Percentiles rank a stretch among this genome's conserved stretches.
phyloP scores from a whole-genome alignment of 2,329 filamentous ascomycete species.

The Fusarium mundagurra region DNA sequence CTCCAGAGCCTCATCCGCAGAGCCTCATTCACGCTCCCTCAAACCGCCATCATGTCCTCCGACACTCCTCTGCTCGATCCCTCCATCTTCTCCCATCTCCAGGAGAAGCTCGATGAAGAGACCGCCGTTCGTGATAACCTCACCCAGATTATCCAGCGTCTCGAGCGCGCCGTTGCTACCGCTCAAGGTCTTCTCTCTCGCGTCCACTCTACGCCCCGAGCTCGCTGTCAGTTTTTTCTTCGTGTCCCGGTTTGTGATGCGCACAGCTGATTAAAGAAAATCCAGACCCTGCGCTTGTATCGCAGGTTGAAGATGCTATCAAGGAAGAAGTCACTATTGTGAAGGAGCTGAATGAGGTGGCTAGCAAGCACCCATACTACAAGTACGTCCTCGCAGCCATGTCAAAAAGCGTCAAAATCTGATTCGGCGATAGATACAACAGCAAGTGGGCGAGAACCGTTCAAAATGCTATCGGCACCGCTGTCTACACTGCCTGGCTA shows the following conservation, averaged over 20 bases:
- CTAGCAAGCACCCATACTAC: slow-evolving; percentile 93
- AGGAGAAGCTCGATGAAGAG: slow-evolving; percentile 91
- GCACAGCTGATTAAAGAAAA: background rate
- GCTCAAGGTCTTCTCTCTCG: slow-evolving; percentile 86
- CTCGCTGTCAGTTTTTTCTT: slow-evolving; percentile 56
- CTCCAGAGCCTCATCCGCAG: slow-evolving; percentile 29
- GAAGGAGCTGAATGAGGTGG: slow-evolving; percentile 73
- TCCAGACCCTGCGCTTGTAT: slow-evolving; percentile 71
- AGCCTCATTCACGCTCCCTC: slow-evolving; percentile 25
- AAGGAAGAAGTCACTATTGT: slow-evolving; percentile 77
- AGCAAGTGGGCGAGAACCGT: slow-evolving; percentile 84
- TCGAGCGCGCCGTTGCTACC: slow-evolving; percentile 85
- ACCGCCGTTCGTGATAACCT: slow-evolving; percentile 83
- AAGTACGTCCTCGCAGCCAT: slow-evolving; percentile 65
- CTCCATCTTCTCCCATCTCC: slow-evolving; percentile 86
- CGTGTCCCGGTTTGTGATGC: background rate
- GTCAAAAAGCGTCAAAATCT: background rate
- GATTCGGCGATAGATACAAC: slow-evolving; percentile 70
- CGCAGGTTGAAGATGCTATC: slow-evolving; percentile 77
- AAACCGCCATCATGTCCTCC: slow-evolving; percentile 44
- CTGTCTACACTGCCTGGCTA: slow-evolving; percentile 76
- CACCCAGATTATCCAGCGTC: slow-evolving; percentile 79
- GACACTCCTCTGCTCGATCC: slow-evolving; percentile 68
- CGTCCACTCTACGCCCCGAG: slow-evolving; percentile 85
- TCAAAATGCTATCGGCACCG: slow-evolving; percentile 76